Evolutionary conservation across 441 rosid genomes (phyloP).

Genomic region (Erysimum cheiri): DNA sequence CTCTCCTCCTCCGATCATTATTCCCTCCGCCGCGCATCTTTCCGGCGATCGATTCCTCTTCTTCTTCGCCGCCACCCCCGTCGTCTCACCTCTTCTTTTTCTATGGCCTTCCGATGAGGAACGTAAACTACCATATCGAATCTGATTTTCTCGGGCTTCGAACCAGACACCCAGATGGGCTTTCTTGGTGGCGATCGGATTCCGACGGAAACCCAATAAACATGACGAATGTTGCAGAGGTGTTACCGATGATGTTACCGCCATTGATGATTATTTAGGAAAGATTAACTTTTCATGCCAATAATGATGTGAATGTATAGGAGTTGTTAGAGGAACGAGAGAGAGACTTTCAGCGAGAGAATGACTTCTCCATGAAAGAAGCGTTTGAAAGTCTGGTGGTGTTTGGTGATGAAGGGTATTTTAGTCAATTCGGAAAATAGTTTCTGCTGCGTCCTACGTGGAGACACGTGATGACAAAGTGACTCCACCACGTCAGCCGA

Average conservation of each 20-base stretch:
- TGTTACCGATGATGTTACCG: slow-evolving; percentile 45
- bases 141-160: background rate
- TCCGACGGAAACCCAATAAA: slow-evolving; percentile 36
- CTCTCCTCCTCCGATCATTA: slow-evolving; percentile 51
- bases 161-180: slow-evolving; percentile 44
- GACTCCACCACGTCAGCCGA: slow-evolving; percentile 33
- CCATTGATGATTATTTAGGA: slow-evolving; percentile 29
- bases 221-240: slow-evolving; percentile 41
- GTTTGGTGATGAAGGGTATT: slow-evolving; percentile 44
- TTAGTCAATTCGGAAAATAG: slow-evolving; percentile 15
- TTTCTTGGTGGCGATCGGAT: slow-evolving; percentile 34
- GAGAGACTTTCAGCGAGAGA: slow-evolving; percentile 12
- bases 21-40: slow-evolving; percentile 81
- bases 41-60: slow-evolving; percentile 36
- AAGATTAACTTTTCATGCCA: background rate
- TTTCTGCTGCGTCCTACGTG: slow-evolving; percentile 42
- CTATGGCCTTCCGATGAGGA: background rate
- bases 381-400: slow-evolving; percentile 27
- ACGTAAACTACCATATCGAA: slow-evolving; percentile 35
- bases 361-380: slow-evolving; percentile 35
- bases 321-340: background rate
- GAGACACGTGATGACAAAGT: slow-evolving; percentile 30
- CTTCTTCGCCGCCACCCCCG: slow-evolving; percentile 15
- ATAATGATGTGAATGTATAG: background rate
- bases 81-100: slow-evolving; percentile 19